Conservation (phyloP, 1,284 basidiomycete species). For the Leccinum angustisporum region DNA sequence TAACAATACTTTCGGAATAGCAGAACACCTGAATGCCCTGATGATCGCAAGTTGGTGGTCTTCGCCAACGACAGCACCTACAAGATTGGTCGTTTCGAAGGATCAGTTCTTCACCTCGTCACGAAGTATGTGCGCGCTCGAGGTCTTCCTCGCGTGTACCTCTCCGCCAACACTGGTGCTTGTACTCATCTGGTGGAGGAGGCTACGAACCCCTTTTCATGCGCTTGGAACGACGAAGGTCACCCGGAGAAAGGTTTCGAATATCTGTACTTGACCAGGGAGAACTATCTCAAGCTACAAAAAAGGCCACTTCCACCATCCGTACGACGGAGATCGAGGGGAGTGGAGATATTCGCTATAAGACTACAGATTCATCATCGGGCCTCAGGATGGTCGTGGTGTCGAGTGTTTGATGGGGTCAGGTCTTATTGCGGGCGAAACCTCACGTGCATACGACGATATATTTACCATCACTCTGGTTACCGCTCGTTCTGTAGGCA, state of each 20-base stretch:
- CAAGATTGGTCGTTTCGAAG: constrained; percentile 99
- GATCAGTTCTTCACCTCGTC: constrained; percentile 97
- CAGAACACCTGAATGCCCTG: constrained; percentile 90
- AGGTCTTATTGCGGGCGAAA: too few relatives aligned
- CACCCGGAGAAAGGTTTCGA: constrained; percentile 73
- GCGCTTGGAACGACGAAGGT: constrained; percentile 82
- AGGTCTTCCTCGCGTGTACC: constrained; percentile 92
- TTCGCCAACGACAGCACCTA: constrained; percentile 99
- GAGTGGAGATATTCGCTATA: too few relatives aligned
- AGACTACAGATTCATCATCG: too few relatives aligned
- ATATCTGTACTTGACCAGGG: too few relatives aligned
- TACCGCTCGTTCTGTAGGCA: too few relatives aligned
- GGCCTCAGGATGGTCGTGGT: too few relatives aligned
- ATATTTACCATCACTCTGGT: too few relatives aligned
- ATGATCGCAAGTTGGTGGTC: constrained; percentile 85
- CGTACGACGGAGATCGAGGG: too few relatives aligned
- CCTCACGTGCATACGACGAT: too few relatives aligned
- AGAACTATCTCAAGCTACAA: too few relatives aligned
- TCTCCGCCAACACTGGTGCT: constrained; percentile 98
- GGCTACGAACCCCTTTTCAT: constrained; percentile 85
- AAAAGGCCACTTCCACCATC: too few relatives aligned
- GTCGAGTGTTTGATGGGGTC: too few relatives aligned
- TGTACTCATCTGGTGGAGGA: constrained; percentile 97
- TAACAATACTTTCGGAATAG: constrained; percentile 87
- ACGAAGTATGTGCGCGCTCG: constrained; percentile 89